These are phyloP conservation scores for Leccinum uliginosum DNA, from an alignment of 768 basidiomycete species.

Conservation along the genomic window DNA sequence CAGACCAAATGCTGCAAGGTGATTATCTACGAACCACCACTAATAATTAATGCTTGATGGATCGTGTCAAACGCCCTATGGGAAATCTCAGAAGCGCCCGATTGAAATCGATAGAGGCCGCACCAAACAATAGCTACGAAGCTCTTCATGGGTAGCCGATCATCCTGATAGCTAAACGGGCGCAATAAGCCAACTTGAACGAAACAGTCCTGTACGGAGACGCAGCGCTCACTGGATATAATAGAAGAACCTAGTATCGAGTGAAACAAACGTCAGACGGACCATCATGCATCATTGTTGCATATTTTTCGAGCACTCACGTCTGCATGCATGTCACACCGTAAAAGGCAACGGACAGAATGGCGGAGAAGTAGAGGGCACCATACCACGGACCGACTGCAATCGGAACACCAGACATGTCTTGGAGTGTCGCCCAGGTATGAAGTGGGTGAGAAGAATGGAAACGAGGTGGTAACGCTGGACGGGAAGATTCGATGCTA, in stretches of 20 bases:
- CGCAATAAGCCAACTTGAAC: neutral
- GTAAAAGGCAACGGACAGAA: conserved; percentile 1
- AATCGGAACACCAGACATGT: neutral
- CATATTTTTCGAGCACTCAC: neutral
- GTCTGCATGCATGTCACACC: conserved; percentile 5
- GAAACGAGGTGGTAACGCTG: neutral
- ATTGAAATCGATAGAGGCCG: neutral
- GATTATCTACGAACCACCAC: conserved; percentile 1
- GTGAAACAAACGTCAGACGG: neutral
- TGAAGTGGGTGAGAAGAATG: neutral
- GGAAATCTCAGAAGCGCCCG: neutral
- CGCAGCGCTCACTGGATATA: conserved; percentile 3
- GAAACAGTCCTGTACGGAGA: neutral
- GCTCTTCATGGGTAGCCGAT: neutral
- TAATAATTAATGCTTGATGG: neutral
- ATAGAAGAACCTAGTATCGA: conserved; percentile 1
- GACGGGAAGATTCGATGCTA: neutral
- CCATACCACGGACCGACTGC: neutral
- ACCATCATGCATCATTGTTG: neutral
- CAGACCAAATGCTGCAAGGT: neutral
- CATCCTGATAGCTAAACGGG: conserved; percentile 2
- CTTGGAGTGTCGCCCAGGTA: neutral
- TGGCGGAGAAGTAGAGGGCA: conserved; percentile 1
- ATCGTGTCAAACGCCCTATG: conserved; percentile 1
- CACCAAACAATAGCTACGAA: neutral